Evolutionary conservation across 306 rosid genomes (phyloP), one percentile per base, ranked within the genome.

Genomic region (Dicorynia guianensis): DNA sequence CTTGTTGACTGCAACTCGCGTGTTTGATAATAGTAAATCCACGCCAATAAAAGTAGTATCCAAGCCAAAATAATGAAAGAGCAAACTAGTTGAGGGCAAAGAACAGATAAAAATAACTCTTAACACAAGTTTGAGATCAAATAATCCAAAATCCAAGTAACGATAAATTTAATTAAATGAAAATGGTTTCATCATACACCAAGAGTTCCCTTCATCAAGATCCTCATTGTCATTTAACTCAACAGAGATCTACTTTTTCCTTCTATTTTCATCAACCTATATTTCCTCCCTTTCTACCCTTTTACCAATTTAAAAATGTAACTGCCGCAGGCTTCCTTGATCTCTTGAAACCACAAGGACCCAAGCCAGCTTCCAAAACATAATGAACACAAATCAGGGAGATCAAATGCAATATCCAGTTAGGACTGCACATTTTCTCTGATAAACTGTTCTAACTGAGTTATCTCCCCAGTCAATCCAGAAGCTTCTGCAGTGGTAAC

Each of bases 401-500:
- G 52, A 46, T 12, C 44, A 46, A 3, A 46, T 11, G 11, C 30
- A 55, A 54, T 13, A 61, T 72, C 59, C 61, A 73, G 39, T 67
- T 80, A 84, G 10, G 87, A 80, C 83, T 79, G 82, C 13, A 87
- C 94, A 36, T 81, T 65, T 74, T 88, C 93, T 79, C 94, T 86
- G 74, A 94, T 84, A 77, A 94, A 94, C 56, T 85, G 88, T 79
- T 84, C 90, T 72, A 91, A 87, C 81, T 87, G 86, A 84, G 89
- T 39, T 76, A 86, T 87, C 52, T 88, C 93, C 40, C 98, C 90
- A 1, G 83, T 87, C 72, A 88, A 63, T 66, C 97, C 97, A 52
- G 96, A 87, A 49, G 93, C 91, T 75, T 91, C 98, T 56, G 93
- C 97, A 34, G 86, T 85, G 4, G 86, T 80, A 46, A 91, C 96